Evolutionary conservation across 1,284 basidiomycete genomes (phyloP).

Genomic region (Malassezia equina): DNA sequence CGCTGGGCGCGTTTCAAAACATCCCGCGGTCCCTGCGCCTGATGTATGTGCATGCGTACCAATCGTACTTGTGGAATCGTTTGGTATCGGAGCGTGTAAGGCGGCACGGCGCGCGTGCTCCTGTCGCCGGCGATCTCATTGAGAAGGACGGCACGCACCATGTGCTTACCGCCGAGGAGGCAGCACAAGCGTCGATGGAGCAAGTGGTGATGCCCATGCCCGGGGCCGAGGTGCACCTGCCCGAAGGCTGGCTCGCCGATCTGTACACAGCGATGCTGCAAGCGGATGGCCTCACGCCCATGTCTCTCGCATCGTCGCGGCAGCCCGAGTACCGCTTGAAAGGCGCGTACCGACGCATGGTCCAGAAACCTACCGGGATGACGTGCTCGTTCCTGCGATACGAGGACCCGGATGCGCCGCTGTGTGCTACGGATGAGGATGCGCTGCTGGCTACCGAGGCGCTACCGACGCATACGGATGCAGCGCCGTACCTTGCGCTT

Average conservation of each 20-base stretch:
- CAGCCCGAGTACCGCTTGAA: slow-evolving; percentile 68
- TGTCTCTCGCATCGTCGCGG: slow-evolving; percentile 61
- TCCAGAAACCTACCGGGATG: slow-evolving; percentile 71
- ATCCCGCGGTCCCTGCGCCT: slow-evolving; percentile 62
- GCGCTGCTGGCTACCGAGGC: slow-evolving; percentile 54
- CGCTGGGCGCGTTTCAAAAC: slow-evolving; percentile 24
- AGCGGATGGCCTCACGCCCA: slow-evolving; percentile 74
- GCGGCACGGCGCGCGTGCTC: slow-evolving; percentile 58
- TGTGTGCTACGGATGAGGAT: slow-evolving; percentile 92
- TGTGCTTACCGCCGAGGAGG: slow-evolving; percentile 63
- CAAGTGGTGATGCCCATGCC: slow-evolving; percentile 93
- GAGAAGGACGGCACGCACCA: not conserved
- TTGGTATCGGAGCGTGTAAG: slow-evolving; percentile 58
- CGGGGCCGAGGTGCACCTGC: slow-evolving; percentile 81
- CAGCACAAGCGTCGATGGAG: slow-evolving; percentile 66
- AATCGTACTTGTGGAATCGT: slow-evolving; percentile 96
- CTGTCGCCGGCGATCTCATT: slow-evolving; percentile 61
- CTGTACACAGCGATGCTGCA: slow-evolving; percentile 69
- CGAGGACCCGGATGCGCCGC: slow-evolving; percentile 79
- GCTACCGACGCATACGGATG: not conserved
- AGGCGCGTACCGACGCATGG: slow-evolving; percentile 82
- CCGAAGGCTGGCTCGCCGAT: slow-evolving; percentile 68
- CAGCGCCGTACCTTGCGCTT: slow-evolving; percentile 25
- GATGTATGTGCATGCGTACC: slow-evolving; percentile 98
- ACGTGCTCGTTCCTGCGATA: slow-evolving; percentile 74